Evolutionary conservation across 345 rosid genomes (phyloP), one percentile per base, ranked within the genome.

Genomic region (Brassica nigra): DNA sequence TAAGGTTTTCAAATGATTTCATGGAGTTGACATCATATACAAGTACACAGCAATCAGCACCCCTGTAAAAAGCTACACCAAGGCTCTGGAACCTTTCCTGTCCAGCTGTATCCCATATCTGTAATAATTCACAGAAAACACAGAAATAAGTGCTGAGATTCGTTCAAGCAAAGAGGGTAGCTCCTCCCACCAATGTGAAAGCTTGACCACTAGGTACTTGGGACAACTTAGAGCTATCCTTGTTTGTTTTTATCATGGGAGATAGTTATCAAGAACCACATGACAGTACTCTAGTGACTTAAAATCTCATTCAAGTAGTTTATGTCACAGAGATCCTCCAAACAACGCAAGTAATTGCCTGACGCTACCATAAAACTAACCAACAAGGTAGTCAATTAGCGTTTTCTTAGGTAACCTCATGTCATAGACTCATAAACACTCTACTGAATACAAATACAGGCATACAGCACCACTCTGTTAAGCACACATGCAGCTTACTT

Each of bases 31-130:
- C 99, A 83, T 95, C 99, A 81, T 92, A 89, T 5, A 95, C 99
- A 81, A 95, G 97, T 57, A 91, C 94, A 81, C 94, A 90, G 75
- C 94, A 90, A 78, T 91, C 94, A 54, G 93, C 94, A 59, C 94
- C 93, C 0, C 94, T 89, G 69, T 91, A 91, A 83, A 90, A 91
- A 62, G 97, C 97, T 76, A 91, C 96, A 44, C 99, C 99, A 66
- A 95, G 89, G 80, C 98, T 95, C 80, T 95, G 98, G 81, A 95
- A 95, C 83, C 97, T 89, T 77, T 91, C 97, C 78, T 92, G 97
- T 30, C 97, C 93, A 73, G 97, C 95, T 42, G 91, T 95, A 86
- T 95, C 99, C 99, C 99, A 95, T 67, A 93, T 93, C 99, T 93
- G 83, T 36, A 66, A 77, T 36, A 36, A 63, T n/a, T 12, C 71